Percentiles rank a stretch among this genome's conserved stretches.
phyloP scores from a whole-genome alignment of 1,284 basidiomycete species.

The Puccinia novopanici region DNA sequence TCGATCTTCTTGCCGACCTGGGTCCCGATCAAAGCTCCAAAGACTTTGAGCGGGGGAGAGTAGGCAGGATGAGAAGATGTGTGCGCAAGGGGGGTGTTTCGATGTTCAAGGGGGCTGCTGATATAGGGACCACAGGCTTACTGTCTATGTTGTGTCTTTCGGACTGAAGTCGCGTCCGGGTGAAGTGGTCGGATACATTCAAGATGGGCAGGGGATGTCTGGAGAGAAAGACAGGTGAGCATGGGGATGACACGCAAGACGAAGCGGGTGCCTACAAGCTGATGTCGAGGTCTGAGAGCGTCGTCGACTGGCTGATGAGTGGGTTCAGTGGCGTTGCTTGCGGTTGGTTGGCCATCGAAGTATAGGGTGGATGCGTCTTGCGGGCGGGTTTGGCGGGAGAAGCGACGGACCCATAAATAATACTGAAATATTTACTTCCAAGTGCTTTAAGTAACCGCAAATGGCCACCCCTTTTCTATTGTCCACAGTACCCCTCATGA shows the following conservation, averaged over 20 bases:
- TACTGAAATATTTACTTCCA: too few relatives aligned
- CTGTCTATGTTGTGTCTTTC: constrained; percentile 55
- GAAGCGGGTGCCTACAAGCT: constrained; percentile 10
- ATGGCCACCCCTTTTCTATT: too few relatives aligned
- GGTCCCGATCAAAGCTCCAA: constrained; percentile 90
- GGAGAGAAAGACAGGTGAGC: constrained; percentile 65
- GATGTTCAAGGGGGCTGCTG: background rate
- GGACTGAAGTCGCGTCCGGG: constrained; percentile 75
- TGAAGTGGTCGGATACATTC: constrained; percentile 93
- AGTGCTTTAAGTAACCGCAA: too few relatives aligned
- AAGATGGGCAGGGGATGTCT: constrained; percentile 95
- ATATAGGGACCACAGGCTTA: background rate
- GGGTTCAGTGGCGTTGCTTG: constrained; percentile 1
- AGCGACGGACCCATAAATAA: too few relatives aligned
- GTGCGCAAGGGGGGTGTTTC: background rate
- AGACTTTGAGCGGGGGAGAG: constrained; percentile 64
- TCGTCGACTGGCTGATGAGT: background rate
- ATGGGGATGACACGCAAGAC: constrained; percentile 66
- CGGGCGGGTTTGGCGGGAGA: too few relatives aligned
- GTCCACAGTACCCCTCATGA: too few relatives aligned
- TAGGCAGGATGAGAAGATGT: background rate
- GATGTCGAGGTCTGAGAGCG: constrained; percentile 13
- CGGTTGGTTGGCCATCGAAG: constrained; percentile 1
- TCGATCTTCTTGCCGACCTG: constrained; percentile 91
- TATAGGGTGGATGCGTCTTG: too few relatives aligned